Evolutionary conservation across 164 flowering plant species (phyloP).

Genomic region (Magnolia officinalis): DNA sequence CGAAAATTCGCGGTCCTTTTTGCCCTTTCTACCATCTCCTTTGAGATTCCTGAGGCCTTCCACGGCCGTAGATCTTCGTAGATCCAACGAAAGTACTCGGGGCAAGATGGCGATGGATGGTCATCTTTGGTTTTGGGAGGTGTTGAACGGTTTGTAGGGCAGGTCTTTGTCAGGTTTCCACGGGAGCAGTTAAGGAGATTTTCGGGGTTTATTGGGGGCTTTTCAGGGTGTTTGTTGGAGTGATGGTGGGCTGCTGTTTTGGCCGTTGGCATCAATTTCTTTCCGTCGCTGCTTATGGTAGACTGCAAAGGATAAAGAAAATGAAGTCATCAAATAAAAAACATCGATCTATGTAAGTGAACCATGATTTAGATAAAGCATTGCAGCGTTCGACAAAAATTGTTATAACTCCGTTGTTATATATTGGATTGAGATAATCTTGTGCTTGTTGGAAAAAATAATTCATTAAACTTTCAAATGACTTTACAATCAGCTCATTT

Average conservation of each 20-base stretch:
- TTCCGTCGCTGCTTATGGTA: neutral
- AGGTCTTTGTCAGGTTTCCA: neutral
- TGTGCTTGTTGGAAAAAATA: no score
- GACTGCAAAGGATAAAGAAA: neutral
- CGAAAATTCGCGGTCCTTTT: constrained; percentile 48
- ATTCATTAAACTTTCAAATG: no score
- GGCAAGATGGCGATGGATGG: constrained; percentile 32
- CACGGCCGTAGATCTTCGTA: constrained; percentile 71
- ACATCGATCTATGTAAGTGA: no score
- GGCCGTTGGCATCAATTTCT: neutral
- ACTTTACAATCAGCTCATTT: no score
- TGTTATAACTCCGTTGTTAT: no score
- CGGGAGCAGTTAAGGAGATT: neutral
- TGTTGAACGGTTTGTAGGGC: neutral
- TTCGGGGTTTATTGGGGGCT: neutral
- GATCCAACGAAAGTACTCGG: constrained; percentile 77
- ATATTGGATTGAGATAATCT: no score
- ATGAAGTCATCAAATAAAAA: no score
- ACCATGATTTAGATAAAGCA: no score
- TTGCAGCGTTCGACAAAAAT: no score
- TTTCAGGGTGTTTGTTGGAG: neutral
- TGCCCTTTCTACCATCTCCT: constrained; percentile 50
- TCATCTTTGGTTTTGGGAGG: neutral
- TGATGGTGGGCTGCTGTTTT: neutral
- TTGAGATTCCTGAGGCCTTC: constrained; percentile 57